These are phyloP conservation scores for Narthecium ossifragum DNA, from an alignment of 106 monocot species.

Conservation along the genomic window DNA sequence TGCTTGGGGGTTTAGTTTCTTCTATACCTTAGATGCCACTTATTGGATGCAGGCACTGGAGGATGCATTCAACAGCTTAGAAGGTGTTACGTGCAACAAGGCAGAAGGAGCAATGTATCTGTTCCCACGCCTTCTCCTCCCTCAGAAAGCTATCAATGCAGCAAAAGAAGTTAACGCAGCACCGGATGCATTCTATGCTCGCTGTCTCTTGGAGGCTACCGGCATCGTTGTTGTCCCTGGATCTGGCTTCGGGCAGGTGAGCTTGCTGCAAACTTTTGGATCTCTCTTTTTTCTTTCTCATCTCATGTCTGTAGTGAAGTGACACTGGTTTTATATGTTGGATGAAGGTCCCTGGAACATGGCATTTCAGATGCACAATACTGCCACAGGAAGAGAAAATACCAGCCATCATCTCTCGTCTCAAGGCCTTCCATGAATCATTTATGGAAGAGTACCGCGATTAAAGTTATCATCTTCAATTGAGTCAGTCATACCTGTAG, in stretches of 20 bases:
- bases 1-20: no score
- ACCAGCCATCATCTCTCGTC: conserved; percentile 69
- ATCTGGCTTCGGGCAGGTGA: conserved; percentile 91
- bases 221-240: conserved; percentile 93
- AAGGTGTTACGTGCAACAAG: conserved; percentile 86
- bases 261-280: background rate
- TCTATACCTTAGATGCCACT: no score
- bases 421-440: conserved; percentile 77
- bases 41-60: conserved; percentile 52
- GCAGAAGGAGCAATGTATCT: conserved; percentile 98
- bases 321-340: background rate
- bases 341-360: conserved; percentile 84
- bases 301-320: no score
- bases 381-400: conserved; percentile 98
- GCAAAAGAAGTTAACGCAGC: conserved; percentile 52
- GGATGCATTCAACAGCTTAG: conserved; percentile 83
- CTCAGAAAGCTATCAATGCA: conserved; percentile 75
- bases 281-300: no score
- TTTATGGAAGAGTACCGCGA: conserved; percentile 73
- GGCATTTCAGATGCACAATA: conserved; percentile 95
- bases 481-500: no score
- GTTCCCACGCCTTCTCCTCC: conserved; percentile 71
- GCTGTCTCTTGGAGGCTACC: conserved; percentile 66
- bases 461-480: conserved; percentile 8
- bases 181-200: conserved; percentile 79